A percentile compares a stretch with the other conserved stretches of the same genome.
These are phyloP conservation scores for Poterioochromonas sp. DNA, from an alignment of 352 stramenopile species.

Conservation along the genomic window DNA sequence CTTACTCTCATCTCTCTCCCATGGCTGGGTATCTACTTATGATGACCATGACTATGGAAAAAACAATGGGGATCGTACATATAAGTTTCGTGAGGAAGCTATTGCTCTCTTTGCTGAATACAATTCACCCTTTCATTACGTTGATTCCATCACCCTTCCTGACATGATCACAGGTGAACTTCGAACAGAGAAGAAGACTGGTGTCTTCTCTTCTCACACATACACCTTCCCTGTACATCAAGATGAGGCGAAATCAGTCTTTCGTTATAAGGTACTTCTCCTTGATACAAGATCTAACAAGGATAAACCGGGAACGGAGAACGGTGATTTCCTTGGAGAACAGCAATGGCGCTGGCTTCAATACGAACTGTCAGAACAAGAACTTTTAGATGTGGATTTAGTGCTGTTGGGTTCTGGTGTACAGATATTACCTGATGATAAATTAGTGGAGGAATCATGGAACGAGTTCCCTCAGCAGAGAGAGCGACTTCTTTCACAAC, in stretches of 20 bases:
- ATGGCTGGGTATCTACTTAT: constrained; percentile 36
- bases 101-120: constrained; percentile 73
- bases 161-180: constrained; percentile 60
- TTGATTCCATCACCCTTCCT: constrained; percentile 43
- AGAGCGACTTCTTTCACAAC: constrained; percentile 57
- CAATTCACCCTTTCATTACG: not conserved
- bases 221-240: constrained; percentile 55
- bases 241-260: not conserved
- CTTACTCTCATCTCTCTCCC: not conserved
- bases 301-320: constrained; percentile 56
- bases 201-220: constrained; percentile 70
- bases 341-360: constrained; percentile 72
- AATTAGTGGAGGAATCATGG: constrained; percentile 64
- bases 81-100: constrained; percentile 59
- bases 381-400: constrained; percentile 54
- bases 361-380: constrained; percentile 52
- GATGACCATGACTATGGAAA: constrained; percentile 76
- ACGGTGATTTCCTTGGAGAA: constrained; percentile 62
- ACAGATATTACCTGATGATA: constrained; percentile 46
- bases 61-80: constrained; percentile 68
- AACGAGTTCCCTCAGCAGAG: constrained; percentile 59
- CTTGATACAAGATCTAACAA: constrained; percentile 67
- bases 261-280: constrained; percentile 65
- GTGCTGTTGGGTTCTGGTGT: constrained; percentile 50
- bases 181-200: constrained; percentile 54